These are phyloP conservation scores for Emergomyces orientalis DNA, from an alignment of 2,329 filamentous ascomycete genomes.

Conservation along the genomic window DNA sequence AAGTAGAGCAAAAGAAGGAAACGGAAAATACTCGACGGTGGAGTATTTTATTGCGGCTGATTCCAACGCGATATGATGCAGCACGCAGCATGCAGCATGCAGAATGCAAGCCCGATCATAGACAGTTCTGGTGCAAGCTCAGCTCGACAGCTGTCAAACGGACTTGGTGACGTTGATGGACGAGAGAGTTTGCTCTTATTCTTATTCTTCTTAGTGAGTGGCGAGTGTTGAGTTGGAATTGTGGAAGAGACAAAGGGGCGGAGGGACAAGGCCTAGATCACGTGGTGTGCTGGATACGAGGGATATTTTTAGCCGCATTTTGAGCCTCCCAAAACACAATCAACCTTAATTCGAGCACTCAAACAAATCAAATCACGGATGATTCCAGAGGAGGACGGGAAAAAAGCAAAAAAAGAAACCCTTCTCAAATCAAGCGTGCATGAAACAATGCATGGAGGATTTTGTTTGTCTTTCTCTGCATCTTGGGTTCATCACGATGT, in stretches of 20 bases:
- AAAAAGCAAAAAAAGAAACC: not conserved
- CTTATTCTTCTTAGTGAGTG: too few species aligned
- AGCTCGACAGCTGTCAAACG: not conserved
- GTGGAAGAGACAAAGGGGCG: too few species aligned
- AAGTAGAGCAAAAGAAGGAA: not conserved
- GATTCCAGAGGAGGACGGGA: too few species aligned
- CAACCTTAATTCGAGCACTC: too few species aligned
- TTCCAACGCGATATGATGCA: not conserved
- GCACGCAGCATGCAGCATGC: not conserved
- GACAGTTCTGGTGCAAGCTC: not conserved
- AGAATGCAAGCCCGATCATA: not conserved
- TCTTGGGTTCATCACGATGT: too few species aligned
- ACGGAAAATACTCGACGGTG: not conserved
- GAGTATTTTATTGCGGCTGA: not conserved
- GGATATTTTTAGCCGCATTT: not conserved
- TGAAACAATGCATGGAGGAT: too few species aligned
- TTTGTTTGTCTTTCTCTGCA: too few species aligned
- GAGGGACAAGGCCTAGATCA: too few species aligned
- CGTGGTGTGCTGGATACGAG: too few species aligned
- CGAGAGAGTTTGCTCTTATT: not conserved
- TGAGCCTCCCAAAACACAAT: too few species aligned
- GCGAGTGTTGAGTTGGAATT: not conserved
- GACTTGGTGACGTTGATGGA: not conserved
- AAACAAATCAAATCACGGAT: too few species aligned
- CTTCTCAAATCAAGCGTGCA: too few species aligned